Percentiles rank a stretch among this genome's conserved stretches.
phyloP scores from a whole-genome alignment of 306 rosid genomes.

The Sicyos baderoa region DNA sequence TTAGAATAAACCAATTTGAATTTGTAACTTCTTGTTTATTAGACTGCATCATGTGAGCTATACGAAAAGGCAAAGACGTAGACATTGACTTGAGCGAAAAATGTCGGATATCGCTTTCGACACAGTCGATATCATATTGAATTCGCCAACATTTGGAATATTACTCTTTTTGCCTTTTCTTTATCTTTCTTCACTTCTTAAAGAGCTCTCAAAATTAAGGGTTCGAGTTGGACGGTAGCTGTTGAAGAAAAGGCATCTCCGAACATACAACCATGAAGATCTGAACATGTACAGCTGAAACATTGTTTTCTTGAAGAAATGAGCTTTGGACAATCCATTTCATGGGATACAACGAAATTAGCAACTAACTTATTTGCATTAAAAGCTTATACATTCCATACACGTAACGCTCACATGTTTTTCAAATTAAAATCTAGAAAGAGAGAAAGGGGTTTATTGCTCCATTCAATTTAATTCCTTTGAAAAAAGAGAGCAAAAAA shows the following conservation, averaged over 20 bases:
- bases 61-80: no score
- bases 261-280: not conserved
- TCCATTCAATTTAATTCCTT: not conserved
- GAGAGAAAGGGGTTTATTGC: not conserved
- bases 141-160: not conserved
- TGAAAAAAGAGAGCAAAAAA: not conserved
- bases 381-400: not conserved
- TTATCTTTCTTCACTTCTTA: not conserved
- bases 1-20: no score
- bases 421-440: not conserved
- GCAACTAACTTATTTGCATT: not conserved
- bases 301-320: not conserved
- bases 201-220: not conserved
- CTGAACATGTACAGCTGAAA: not conserved
- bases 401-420: not conserved
- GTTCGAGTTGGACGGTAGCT: not conserved
- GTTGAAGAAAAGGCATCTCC: not conserved
- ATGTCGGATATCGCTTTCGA: not conserved
- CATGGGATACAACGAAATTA: not conserved
- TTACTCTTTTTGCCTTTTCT: not conserved
- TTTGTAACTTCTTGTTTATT: no score
- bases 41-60: no score
- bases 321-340: no score
- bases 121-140: not conserved
- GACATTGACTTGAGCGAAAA: not conserved